These are phyloP conservation scores for Pythium phragmiticola DNA, from an alignment of 352 stramenopile genomes.

Conservation along the genomic window DNA sequence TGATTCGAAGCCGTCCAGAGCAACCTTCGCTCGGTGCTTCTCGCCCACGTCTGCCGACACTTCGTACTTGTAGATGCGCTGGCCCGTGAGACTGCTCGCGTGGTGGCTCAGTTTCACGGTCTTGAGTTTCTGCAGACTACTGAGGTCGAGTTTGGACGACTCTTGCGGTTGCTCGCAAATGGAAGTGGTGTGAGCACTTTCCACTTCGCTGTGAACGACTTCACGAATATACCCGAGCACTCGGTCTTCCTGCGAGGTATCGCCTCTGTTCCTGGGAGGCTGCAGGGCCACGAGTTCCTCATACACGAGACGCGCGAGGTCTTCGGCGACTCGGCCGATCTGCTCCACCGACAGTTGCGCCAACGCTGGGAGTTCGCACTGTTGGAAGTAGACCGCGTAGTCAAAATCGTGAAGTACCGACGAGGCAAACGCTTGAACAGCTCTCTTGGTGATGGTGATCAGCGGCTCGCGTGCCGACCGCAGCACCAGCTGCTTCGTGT, in stretches of 20 bases:
- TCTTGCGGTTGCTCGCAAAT: background rate
- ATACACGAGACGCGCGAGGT: conserved; percentile 19
- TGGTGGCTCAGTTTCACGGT: conserved; percentile 15
- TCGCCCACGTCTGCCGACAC: conserved; percentile 12
- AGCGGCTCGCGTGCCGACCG: conserved; percentile 19
- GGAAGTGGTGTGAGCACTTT: background rate
- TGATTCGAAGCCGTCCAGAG: conserved; percentile 22
- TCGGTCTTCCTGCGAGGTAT: background rate
- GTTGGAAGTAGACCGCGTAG: conserved; percentile 28
- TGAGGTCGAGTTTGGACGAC: background rate
- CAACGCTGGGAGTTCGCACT: conserved; percentile 4
- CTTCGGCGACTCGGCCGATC: background rate
- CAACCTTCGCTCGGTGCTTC: conserved; percentile 18
- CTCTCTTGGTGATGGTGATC: conserved; percentile 1
- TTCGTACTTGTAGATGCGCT: conserved; percentile 22
- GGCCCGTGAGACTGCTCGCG: conserved; percentile 20
- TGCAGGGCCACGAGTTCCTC: conserved; percentile 20
- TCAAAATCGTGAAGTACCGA: conserved; percentile 60
- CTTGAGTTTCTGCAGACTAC: conserved; percentile 5
- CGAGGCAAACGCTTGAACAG: conserved; percentile 41
- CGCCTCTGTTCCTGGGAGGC: background rate
- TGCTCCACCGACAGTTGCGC: conserved; percentile 1
- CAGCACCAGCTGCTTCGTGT: conserved; percentile 58
- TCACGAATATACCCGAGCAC: conserved; percentile 6
- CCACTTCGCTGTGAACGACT: conserved; percentile 8